Evolutionary conservation across 768 basidiomycete species (phyloP), one percentile per base, ranked within the genome.

Genomic region (Suillus tomentosus): DNA sequence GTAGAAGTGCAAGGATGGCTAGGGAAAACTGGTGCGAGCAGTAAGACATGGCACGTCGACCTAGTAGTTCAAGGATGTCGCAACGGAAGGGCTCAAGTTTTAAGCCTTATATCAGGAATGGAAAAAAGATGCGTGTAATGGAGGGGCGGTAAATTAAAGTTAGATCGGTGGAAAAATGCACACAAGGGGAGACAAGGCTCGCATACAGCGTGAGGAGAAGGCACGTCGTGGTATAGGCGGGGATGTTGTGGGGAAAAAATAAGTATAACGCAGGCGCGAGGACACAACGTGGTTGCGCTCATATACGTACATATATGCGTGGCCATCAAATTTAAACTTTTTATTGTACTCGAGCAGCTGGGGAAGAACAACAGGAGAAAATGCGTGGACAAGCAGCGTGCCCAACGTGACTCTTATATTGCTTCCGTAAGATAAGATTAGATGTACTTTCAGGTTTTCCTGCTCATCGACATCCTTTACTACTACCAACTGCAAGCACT

Each of bases 171-270:
- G 22, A 50, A 61, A 50, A 63, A 42, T 64, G 67, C 65, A 14
- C 36, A 50, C 34, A 60, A 51, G 50, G 50, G 50, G 27, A 19
- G 50, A 51, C 50, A 51, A 31, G 64, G 66, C 71, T 10, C 43
- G 37, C 39, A 47, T 31, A 61, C 63, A 27, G 48, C 42, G 47
- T 39, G 50, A 45, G 63, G 36, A 40, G 57, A 36, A 24, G 14
- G 62, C 11, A 58, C 17, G 57, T 58, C 57, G 57, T n/a, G 14
- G 43, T 47, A 62, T 27, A 42, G 37, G 60, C 54, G 63, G 67
- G 57, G 65, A 61, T 62, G 65, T 24, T 45, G 67, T 57, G 70
- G 67, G 71, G 66, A 51, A 51, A 53, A 67, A 69, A 27, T 17
- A 39, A 17, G 56, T 54, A 62, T 54, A 31, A 57, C 65, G 62